phyloP scores from a whole-genome alignment of 768 basidiomycete genomes.

The Clitopilus hobsonii region DNA sequence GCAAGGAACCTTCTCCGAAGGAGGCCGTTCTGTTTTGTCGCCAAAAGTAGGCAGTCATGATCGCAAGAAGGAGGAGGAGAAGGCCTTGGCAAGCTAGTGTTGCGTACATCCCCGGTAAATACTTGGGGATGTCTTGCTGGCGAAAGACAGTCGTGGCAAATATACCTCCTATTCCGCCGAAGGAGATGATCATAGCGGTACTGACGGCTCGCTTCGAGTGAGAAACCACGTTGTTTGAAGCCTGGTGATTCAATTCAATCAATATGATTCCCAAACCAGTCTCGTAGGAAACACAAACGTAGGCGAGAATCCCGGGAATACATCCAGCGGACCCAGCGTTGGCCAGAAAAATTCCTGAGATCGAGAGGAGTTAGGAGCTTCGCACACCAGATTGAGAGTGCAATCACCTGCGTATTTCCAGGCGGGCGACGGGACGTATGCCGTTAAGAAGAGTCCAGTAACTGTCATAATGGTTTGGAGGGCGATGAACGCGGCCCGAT shows the following conservation, averaged over 20 bases:
- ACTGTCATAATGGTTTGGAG: slow-evolving; percentile 36
- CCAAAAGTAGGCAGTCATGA: slow-evolving; percentile 34
- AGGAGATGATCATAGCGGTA: slow-evolving; percentile 42
- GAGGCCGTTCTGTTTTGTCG: slow-evolving; percentile 26
- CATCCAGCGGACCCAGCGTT: slow-evolving; percentile 41
- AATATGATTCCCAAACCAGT: neutral
- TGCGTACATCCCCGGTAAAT: slow-evolving; percentile 43
- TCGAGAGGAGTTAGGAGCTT: slow-evolving; percentile 5
- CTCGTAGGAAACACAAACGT: slow-evolving; percentile 27
- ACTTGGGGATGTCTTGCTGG: slow-evolving; percentile 38
- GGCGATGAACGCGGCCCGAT: slow-evolving; percentile 38
- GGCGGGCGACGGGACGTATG: slow-evolving; percentile 26
- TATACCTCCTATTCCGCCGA: slow-evolving; percentile 44
- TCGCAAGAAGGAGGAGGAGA: slow-evolving; percentile 32
- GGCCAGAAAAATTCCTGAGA: slow-evolving; percentile 38
- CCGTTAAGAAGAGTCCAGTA: slow-evolving; percentile 36
- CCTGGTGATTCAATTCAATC: slow-evolving; percentile 19
- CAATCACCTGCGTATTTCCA: slow-evolving; percentile 39
- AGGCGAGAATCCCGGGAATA: slow-evolving; percentile 45
- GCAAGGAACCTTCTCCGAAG: slow-evolving; percentile 15
- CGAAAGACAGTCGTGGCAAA: slow-evolving; percentile 44
- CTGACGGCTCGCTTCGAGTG: slow-evolving; percentile 46
- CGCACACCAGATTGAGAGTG: neutral
- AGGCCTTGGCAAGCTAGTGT: slow-evolving; percentile 40
- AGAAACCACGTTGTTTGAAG: slow-evolving; percentile 45